Base-by-base conservation (phyloP, 371 early-diverging fungal species). In the Rhizopus microsporus region DNA sequence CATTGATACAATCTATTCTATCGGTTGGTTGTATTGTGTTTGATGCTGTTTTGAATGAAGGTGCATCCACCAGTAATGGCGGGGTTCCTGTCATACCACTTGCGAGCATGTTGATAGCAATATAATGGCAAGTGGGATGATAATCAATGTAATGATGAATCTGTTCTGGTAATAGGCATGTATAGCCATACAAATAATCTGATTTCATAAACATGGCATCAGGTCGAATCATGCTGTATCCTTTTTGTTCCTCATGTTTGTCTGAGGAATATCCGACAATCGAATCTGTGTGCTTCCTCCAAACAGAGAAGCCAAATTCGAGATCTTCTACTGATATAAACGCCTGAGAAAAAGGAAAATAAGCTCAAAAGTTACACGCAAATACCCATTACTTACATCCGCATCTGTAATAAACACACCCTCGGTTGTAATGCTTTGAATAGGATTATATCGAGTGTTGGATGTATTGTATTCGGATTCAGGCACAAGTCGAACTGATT, bases 371-470 rank as follows among this genome's bases (percentile, higher is more conserved):
- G 10, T 13, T 50, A 44, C 6, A 38, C 4, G 7, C 8, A 13
- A 7, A 17, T 1, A 1, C 23, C 7, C 3, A 2, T 1, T 5
- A 55, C 67, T 55, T 67, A 74, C 64, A 56, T 65, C 64, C 31
- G 51, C 63, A 53, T 74, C 72, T n/a, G 43, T 34, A 9, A 74
- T 32, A 51, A 57, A 62, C 0, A 74, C 65, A 13, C 60, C 49
- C 4, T 44, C 37, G 0, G 74, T 73, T 3, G 17, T 46, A 5
- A 74, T 37, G 4, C 54, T 54, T 30, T 60, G 57, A 31, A 73
- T 59, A 15, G 75, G 71, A 51, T 74, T 65, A 49, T 68, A 69
- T 16, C 54, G 43, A 34, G 54, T 62, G 54, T 76, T 71, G 35
- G 49, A 57, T 30, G 70, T 46, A 15, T 31, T 34, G 31, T 37